These are phyloP conservation scores for Arachnomyces sp. DNA, from an alignment of 2,329 filamentous ascomycete genomes.

Conservation along the genomic window DNA sequence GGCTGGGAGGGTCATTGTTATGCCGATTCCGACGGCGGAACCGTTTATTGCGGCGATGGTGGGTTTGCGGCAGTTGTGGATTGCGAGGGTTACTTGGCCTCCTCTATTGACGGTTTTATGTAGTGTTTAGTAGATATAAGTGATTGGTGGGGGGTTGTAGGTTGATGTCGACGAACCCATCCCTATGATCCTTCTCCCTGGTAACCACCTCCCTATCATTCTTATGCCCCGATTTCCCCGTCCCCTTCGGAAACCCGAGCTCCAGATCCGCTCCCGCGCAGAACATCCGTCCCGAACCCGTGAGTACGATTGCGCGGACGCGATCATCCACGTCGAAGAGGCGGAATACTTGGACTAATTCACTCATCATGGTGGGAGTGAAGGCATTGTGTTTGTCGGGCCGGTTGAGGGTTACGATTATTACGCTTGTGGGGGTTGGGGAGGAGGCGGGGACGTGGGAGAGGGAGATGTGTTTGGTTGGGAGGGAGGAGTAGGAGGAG, in stretches of 20 bases:
- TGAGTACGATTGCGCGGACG: conserved; percentile 48
- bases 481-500: conserved; percentile 26
- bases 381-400: conserved; percentile 53
- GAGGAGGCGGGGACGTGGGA: conserved; percentile 37
- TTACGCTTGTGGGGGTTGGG: conserved; percentile 39
- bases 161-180: conserved; percentile 35
- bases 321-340: conserved; percentile 48
- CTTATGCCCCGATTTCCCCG: not conserved
- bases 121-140: no score
- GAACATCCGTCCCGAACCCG: conserved; percentile 44
- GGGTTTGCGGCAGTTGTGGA: conserved; percentile 49
- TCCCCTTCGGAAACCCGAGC: conserved; percentile 35
- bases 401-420: conserved; percentile 45
- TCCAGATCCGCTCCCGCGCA: conserved; percentile 52
- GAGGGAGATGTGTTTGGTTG: conserved; percentile 26
- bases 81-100: conserved; percentile 43
- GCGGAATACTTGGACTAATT: conserved; percentile 34
- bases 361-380: conserved; percentile 42
- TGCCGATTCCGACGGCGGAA: conserved; percentile 49
- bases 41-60: conserved; percentile 49
- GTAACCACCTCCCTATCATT: conserved; percentile 29
- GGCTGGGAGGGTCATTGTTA: conserved; percentile 52
- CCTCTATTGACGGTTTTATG: conserved; percentile 17
- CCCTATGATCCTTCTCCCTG: conserved; percentile 42
- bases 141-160: not conserved